Conservation (phyloP, 2,329 filamentous ascomycete species). For the Coniosporium tulheliwenetii region DNA sequence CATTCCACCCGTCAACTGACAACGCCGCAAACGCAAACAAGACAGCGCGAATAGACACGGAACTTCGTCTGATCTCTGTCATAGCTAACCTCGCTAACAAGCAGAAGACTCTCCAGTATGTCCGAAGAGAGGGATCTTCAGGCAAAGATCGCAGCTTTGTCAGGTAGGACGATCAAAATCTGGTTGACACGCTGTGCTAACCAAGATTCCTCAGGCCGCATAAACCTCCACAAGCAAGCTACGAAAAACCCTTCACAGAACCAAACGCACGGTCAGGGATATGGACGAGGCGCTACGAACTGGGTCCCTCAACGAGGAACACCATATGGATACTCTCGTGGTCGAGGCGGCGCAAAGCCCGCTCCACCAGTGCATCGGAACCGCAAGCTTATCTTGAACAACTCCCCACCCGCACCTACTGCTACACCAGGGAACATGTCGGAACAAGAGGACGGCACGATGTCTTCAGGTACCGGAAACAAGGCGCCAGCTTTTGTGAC, state of each 20-base stretch:
- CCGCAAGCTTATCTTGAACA: constrained; percentile 51
- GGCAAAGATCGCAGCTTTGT: constrained; percentile 39
- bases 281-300: constrained; percentile 4
- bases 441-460: constrained; percentile 15
- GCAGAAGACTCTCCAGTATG: constrained; percentile 13
- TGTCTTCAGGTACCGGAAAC: constrained; percentile 10
- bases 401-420: constrained; percentile 9
- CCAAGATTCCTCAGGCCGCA: constrained; percentile 42
- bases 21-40: background rate
- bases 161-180: constrained; percentile 25
- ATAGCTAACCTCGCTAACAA: too few species aligned
- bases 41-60: background rate
- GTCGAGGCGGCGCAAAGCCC: constrained; percentile 20
- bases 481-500: constrained; percentile 44
- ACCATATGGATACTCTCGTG: constrained; percentile 24
- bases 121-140: constrained; percentile 40
- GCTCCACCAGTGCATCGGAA: constrained; percentile 31
- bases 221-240: constrained; percentile 63
- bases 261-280: constrained; percentile 11
- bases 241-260: constrained; percentile 19
- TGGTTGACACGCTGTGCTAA: background rate
- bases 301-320: constrained; percentile 21
- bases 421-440: constrained; percentile 2
- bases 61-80: too few species aligned
- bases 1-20: background rate